Conservation (phyloP, 768 basidiomycete genomes). For the Butyriboletus loyo region DNA sequence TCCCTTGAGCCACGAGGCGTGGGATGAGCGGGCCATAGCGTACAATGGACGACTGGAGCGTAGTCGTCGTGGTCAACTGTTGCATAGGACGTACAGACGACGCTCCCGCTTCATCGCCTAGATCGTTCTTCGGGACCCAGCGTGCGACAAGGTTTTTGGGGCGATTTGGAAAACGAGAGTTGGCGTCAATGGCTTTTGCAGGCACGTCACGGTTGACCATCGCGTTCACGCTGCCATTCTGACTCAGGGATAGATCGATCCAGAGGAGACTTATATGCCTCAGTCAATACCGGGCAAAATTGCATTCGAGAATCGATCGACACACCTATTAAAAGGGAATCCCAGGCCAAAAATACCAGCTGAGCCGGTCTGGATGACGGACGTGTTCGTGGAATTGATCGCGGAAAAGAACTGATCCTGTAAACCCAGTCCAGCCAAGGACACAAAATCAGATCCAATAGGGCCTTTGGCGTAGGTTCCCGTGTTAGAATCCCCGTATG, state of each 20-base stretch:
- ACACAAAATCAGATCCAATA: slow-evolving; percentile 57
- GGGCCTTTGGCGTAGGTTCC: slow-evolving; percentile 66
- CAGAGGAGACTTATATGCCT: slow-evolving; percentile 42
- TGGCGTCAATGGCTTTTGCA: neutral
- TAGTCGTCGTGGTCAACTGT: slow-evolving; percentile 15
- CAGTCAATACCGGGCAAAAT: neutral
- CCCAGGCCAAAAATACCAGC: slow-evolving; percentile 75
- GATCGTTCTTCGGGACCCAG: slow-evolving; percentile 19
- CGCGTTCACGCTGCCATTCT: slow-evolving; percentile 1
- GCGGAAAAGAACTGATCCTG: slow-evolving; percentile 60
- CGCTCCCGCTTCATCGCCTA: neutral
- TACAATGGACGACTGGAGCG: slow-evolving; percentile 41
- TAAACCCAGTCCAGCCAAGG: slow-evolving; percentile 50
- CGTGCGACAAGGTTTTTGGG: slow-evolving; percentile 12
- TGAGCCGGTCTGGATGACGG: slow-evolving; percentile 50
- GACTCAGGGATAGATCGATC: slow-evolving; percentile 35
- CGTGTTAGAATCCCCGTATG: slow-evolving; percentile 70
- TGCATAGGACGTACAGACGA: slow-evolving; percentile 4
- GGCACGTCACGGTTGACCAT: slow-evolving; percentile 1
- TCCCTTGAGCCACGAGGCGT: slow-evolving; percentile 40
- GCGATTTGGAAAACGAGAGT: slow-evolving; percentile 1
- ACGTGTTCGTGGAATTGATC: slow-evolving; percentile 67
- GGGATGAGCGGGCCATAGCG: slow-evolving; percentile 44
- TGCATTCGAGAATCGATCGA: neutral
- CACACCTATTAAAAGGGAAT: slow-evolving; percentile 69